These are phyloP conservation scores for Barnettozyma californica DNA, from an alignment of 805 yeast species.

Conservation along the genomic window DNA sequence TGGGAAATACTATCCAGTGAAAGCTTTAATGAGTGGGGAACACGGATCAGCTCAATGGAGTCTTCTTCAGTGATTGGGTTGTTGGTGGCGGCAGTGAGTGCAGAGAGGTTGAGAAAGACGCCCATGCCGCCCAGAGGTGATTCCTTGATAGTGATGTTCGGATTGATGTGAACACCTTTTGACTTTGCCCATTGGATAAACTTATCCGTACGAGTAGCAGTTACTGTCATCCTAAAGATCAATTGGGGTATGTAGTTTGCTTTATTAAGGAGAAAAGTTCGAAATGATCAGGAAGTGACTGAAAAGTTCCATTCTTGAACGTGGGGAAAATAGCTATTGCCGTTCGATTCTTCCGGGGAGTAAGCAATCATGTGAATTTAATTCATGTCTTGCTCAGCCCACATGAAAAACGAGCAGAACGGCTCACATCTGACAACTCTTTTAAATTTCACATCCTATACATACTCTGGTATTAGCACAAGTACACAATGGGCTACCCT, in stretches of 20 bases:
- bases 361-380: background rate
- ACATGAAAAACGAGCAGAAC: too few relatives aligned
- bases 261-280: background rate
- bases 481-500: slow-evolving; percentile 34
- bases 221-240: slow-evolving; percentile 4
- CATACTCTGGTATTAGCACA: background rate
- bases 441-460: too few relatives aligned
- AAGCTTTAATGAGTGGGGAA: slow-evolving; percentile 30
- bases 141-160: slow-evolving; percentile 15
- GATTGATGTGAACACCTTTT: slow-evolving; percentile 8
- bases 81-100: slow-evolving; percentile 1
- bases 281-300: background rate
- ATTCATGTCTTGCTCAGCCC: background rate
- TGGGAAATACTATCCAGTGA: slow-evolving; percentile 28
- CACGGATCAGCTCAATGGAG: slow-evolving; percentile 32
- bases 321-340: background rate
- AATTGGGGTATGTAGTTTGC: background rate
- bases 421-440: too few relatives aligned
- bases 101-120: slow-evolving; percentile 23
- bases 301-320: background rate
- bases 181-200: slow-evolving; percentile 15
- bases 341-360: slow-evolving; percentile 1
- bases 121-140: slow-evolving; percentile 34
- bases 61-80: slow-evolving; percentile 7
- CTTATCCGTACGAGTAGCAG: slow-evolving; percentile 6